phyloP scores from a whole-genome alignment of 2,329 filamentous ascomycete species.

The Stagonosporopsis rhizophila region DNA sequence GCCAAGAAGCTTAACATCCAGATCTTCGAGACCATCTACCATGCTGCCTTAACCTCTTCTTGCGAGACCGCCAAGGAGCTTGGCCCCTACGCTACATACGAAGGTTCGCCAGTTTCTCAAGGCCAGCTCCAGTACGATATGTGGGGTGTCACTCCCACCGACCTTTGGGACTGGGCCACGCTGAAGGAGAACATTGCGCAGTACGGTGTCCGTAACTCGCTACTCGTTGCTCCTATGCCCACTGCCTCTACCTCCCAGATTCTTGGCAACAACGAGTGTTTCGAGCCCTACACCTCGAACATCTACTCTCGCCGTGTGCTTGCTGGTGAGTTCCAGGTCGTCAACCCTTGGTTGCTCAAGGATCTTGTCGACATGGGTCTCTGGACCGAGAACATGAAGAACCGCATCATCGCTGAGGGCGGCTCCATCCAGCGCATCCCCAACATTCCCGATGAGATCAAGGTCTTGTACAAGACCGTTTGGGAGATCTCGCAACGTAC shows the following conservation, averaged over 20 bases:
- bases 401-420: conserved; percentile 97
- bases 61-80: conserved; percentile 82
- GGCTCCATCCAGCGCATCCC: conserved; percentile 97
- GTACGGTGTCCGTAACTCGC: conserved; percentile 92
- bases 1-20: conserved; percentile 94
- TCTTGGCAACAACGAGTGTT: conserved; percentile 98
- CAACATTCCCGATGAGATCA: conserved; percentile 95
- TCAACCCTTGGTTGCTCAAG: conserved; percentile 98
- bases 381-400: conserved; percentile 99
- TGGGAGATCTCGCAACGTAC: conserved; percentile 98
- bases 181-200: conserved; percentile 92
- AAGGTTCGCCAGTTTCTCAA: conserved; percentile 92
- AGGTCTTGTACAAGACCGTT: conserved; percentile 98
- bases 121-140: conserved; percentile 98
- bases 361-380: conserved; percentile 97
- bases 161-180: conserved; percentile 94
- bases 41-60: conserved; percentile 89
- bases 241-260: conserved; percentile 98
- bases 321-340: conserved; percentile 98
- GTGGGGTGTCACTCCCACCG: conserved; percentile 93
- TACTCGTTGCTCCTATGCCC: conserved; percentile 96
- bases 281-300: conserved; percentile 99
- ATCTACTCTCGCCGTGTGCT: conserved; percentile 99
- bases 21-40: conserved; percentile 99
- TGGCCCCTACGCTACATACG: conserved; percentile 87